Evolutionary conservation across 2,329 filamentous ascomycete species (phyloP), one percentile per base, ranked within the genome.

Genomic region (Venturia pyrina): DNA sequence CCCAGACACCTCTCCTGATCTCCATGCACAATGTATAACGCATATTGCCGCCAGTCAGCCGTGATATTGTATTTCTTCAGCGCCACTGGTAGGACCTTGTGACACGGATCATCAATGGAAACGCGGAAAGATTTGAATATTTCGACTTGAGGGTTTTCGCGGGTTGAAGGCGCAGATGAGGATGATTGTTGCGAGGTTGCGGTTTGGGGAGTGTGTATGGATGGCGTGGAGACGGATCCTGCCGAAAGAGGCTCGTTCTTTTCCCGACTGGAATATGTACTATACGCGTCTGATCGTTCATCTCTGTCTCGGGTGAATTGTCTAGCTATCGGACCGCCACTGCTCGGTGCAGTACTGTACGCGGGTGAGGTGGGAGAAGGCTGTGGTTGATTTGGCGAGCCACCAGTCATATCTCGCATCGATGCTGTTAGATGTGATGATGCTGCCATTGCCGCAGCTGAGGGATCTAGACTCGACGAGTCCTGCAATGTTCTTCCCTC

Each of bases 111-210:
- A 71, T 99, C 95, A 85, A 98, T 96, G 74, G 90, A 95, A 68
- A 99, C 95, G 48, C 93, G 88, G 84, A 99, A 99, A 1, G 91
- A 96, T 76, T 99, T 99, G 86, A 98, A 98, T 67, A 99, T 97
- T 77, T 99, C 95, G 67, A 97, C 93, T 70, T 81, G 79, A 13
- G 79, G 79, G 68, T 81, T 81, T 65, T 75, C 71, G 15, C 8
- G 72, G 21, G 67, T 59, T 2, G 68, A 65, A 19, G 66, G 41
- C 2, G 62, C 62, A 2, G 66, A 53, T 7, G 56, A 60, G 46
- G 64, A 62, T 1, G 68, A 66, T 13, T 67, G 60, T 8, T 62
- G 41, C 17, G 66, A 40, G 19, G 44, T 62, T 53, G 53, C 48
- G 6, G 44, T 43, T 28, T 62, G 60, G 17, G 53, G 53, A 24